Evolutionary conservation across 2,329 filamentous ascomycete genomes (phyloP), one percentile per base, ranked within the genome.

Genomic region (Ophioceras dolichostomum): DNA sequence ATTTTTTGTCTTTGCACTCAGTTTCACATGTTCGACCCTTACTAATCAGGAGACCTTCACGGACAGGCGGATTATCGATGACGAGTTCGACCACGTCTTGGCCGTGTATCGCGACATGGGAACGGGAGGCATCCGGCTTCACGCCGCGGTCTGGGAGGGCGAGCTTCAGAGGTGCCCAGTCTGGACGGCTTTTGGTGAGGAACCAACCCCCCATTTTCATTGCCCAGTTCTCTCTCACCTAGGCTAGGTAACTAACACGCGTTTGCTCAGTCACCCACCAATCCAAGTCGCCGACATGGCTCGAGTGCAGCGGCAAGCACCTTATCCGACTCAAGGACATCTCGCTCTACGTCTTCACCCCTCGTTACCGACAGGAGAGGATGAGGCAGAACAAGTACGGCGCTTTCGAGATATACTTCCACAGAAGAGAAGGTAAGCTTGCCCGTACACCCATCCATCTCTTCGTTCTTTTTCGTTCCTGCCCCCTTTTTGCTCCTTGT

Each of bases 141-240:
- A 76, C 34, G 69, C 71, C 10, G 61, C 68, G 2, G 64, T 73
- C 0, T 67, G 62, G 59, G 64, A 68, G n/a, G 73, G 71, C 2
- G 64, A 68, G 36, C 49, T 76, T 35, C 60, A 57, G 21, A 59
- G 59, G 36, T 75, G 70, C 45, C 75, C 74, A 1, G 63, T 79
- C 8, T 79, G 75, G 75, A 79, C 74, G 3, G 73, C 74, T 3
- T 79, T 79, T 46, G 57, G 73, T 76, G 57, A 19, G 65, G 47
- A 16, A 8, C 13, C n/a, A 31, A 31, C 9, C 34, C 28, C 31
- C 10, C 12, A 10, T 14, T 7, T 19, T 19, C 19, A 20, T 21
- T 7, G 41, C 24, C 31, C 34, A n/a, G 10, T 32, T 18, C 10
- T 12, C 9, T 28, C 24, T 37, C 3, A 21, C 18, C 10, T 10